Conservation (phyloP, 345 rosid genomes). For the Syzygium oleosum region DNA sequence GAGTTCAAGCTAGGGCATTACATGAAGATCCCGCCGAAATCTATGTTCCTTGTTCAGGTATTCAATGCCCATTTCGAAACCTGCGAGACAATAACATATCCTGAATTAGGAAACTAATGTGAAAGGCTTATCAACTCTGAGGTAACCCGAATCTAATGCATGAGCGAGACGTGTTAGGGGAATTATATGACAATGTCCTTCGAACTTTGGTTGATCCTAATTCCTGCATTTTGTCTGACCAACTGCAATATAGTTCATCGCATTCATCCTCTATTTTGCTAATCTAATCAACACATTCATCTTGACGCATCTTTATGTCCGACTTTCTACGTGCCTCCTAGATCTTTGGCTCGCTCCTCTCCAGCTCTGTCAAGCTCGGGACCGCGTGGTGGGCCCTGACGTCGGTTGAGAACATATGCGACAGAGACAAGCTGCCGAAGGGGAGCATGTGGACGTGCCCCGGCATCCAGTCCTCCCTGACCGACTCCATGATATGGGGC, state of each 20-base stretch:
- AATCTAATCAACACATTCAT: neutral
- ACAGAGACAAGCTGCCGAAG: neutral
- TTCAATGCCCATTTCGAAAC: neutral
- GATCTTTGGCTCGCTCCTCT: neutral
- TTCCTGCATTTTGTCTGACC: neutral
- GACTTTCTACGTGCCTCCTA: neutral
- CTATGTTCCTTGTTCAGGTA: constrained; percentile 13
- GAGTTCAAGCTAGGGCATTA: constrained; percentile 14
- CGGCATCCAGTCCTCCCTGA: neutral
- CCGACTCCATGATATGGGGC: neutral
- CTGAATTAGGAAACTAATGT: neutral
- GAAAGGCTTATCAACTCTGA: neutral
- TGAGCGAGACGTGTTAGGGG: neutral
- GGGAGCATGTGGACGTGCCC: constrained; percentile 1
- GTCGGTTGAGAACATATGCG: neutral
- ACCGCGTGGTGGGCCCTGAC: neutral
- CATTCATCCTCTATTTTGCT: neutral
- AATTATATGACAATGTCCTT: neutral
- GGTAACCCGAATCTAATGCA: neutral
- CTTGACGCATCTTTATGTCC: neutral
- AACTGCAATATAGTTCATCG: neutral
- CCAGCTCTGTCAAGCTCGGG: neutral
- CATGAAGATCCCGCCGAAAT: constrained; percentile 14
- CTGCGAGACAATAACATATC: neutral
- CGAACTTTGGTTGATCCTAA: neutral